Conservation (phyloP, 2,329 filamentous ascomycete genomes). For the Trichocomaceae sp. region DNA sequence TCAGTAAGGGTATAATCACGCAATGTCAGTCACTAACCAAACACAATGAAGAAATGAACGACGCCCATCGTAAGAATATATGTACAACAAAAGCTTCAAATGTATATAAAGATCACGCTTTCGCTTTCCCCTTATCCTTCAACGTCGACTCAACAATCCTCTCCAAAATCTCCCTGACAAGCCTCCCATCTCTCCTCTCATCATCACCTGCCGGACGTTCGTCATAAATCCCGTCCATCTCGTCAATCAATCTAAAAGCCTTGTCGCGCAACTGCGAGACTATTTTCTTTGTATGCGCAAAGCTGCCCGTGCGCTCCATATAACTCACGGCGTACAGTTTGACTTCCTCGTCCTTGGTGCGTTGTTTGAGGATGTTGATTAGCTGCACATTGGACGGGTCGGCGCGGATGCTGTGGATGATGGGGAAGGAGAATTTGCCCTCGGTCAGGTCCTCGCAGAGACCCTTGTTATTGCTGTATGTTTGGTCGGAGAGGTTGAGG, state of each 20-base stretch:
- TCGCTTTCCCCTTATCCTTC: slow-evolving; percentile 17
- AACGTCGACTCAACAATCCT: slow-evolving; percentile 50
- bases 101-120: neutral
- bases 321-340: slow-evolving; percentile 86
- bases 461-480: slow-evolving; percentile 84
- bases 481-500: slow-evolving; percentile 66
- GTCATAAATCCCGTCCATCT: slow-evolving; percentile 49
- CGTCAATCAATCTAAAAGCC: slow-evolving; percentile 56
- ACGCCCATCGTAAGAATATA: slow-evolving; percentile 2
- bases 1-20: too few relatives aligned
- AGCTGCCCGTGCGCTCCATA: slow-evolving; percentile 85
- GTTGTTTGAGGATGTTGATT: slow-evolving; percentile 87
- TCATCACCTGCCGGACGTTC: slow-evolving; percentile 1
- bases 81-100: too few relatives aligned
- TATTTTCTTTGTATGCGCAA: slow-evolving; percentile 72
- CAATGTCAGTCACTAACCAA: too few relatives aligned
- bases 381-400: slow-evolving; percentile 59
- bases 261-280: slow-evolving; percentile 57
- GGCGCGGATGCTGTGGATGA: slow-evolving; percentile 81
- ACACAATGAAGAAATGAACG: neutral
- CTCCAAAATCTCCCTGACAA: slow-evolving; percentile 62
- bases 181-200: slow-evolving; percentile 40
- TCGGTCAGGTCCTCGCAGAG: slow-evolving; percentile 93
- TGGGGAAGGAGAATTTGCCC: slow-evolving; percentile 92
- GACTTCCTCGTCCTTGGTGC: slow-evolving; percentile 76